Base-by-base conservation (phyloP, 2,329 filamentous ascomycete genomes). In the Sporothrix variecibatus region DNA sequence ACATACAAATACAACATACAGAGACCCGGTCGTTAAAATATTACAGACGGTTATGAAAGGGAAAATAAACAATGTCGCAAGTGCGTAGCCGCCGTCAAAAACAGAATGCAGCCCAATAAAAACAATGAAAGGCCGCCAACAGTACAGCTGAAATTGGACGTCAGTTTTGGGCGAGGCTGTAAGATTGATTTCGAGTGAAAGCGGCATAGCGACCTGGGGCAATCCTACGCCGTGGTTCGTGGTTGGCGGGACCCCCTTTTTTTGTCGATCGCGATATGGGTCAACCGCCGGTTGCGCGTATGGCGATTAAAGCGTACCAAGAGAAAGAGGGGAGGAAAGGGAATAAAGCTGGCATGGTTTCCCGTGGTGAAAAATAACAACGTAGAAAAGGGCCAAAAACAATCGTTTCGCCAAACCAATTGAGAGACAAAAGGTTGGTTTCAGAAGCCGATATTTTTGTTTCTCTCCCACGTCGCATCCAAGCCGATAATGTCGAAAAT, bases 231-330 rank as follows among this genome's bases (percentile, higher is more conserved):
- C 58, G 46, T 20, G 28, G 40, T 26, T 60, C 70, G 56, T 38
- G 9, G 40, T 28, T 38, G 70, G 40, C 60, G 49, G 60, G 17
- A 23, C 46, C 68, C 60, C 72, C 71, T 49, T 51, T 72, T 73
- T 74, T 72, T 74, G 74, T 51, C 74, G 74, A 75, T 75, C 74
- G 56, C 69, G 40, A 72, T 72, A 71, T 71, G 20, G 43, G 67
- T 34, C 69, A 28, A 60, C 34, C 69, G 34, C 38, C 23, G 17
- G 38, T n/a, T 28, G 34, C 51, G 53, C 38, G 53, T 28, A 23
- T 46, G 53, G 53, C 46, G 12, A 67, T 72, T 31, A n/a, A 67
- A 65, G 56, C 58, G 58, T 62, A 72, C 70, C 56, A 71, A 49
- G 23, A 43, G 12, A 17, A 23, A 67, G 11, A 31, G 7, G 5